phyloP scores from a whole-genome alignment of 1,139 yeast genomes.

The Dujonia santamariae region DNA sequence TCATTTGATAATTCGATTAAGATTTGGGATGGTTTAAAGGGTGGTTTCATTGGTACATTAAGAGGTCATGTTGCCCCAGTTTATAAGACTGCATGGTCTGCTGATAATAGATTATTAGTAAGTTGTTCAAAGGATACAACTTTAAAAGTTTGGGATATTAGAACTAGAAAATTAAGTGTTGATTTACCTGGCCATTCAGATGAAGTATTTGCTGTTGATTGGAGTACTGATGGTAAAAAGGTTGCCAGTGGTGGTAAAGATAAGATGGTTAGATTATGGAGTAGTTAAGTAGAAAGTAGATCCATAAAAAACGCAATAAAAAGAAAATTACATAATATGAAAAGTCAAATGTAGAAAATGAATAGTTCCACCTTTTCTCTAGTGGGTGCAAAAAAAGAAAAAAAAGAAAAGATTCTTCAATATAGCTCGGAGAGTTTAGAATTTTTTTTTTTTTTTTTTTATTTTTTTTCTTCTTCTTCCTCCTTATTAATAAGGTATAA shows the following conservation, averaged over 20 bases:
- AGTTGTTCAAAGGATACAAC: slow-evolving; percentile 97
- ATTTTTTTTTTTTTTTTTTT: too few species aligned
- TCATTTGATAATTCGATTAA: slow-evolving; percentile 94
- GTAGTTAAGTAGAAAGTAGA: slow-evolving; percentile 47
- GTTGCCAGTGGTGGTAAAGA: slow-evolving; percentile 98
- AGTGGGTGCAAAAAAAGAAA: too few species aligned
- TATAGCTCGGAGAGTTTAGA: too few species aligned
- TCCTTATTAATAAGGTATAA: too few species aligned
- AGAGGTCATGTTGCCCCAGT: slow-evolving; percentile 98
- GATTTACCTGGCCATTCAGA: slow-evolving; percentile 96
- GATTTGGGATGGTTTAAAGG: slow-evolving; percentile 94
- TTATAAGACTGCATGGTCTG: slow-evolving; percentile 98
- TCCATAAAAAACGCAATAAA: not conserved
- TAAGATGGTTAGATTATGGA: slow-evolving; percentile 90
- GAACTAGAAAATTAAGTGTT: slow-evolving; percentile 76
- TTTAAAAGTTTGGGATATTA: slow-evolving; percentile 93
- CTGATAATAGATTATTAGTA: slow-evolving; percentile 86
- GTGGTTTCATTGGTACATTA: slow-evolving; percentile 83
- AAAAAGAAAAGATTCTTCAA: too few species aligned
- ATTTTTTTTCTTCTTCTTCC: too few species aligned
- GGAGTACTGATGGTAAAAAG: slow-evolving; percentile 93
- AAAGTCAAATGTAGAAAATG: too few species aligned
- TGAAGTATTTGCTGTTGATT: slow-evolving; percentile 95
- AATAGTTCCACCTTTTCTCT: too few species aligned
- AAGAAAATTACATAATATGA: not conserved